Evolutionary conservation across 257 asterid species (phyloP).

Genomic region (Forsythia viridissima): DNA sequence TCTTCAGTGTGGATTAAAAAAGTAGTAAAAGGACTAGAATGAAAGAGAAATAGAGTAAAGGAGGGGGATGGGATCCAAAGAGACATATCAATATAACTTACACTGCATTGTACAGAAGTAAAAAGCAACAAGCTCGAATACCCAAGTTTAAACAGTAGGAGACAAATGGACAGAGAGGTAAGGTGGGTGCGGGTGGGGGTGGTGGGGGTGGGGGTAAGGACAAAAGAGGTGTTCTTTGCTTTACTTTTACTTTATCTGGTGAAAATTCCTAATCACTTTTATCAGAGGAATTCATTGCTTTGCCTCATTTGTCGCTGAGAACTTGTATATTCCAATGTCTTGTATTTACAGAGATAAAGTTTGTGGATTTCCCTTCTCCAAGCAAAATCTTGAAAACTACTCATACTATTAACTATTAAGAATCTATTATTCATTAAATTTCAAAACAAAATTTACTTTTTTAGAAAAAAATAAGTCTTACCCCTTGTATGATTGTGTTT

Average conservation of each 20-base stretch:
- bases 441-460: too few species aligned
- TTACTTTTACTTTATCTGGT: slow-evolving; percentile 32
- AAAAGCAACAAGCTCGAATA: slow-evolving; percentile 32
- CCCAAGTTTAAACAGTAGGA: slow-evolving; percentile 33
- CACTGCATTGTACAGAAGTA: slow-evolving; percentile 27
- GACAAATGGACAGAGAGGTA: slow-evolving; percentile 35
- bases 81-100: slow-evolving; percentile 24
- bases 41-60: background rate
- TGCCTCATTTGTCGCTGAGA: slow-evolving; percentile 30
- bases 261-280: slow-evolving; percentile 31
- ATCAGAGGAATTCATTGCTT: slow-evolving; percentile 27
- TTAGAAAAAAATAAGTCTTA: too few species aligned
- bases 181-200: slow-evolving; percentile 8
- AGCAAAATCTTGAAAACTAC: background rate
- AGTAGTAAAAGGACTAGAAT: slow-evolving; percentile 1
- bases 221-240: slow-evolving; percentile 19
- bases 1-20: slow-evolving; percentile 19
- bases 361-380: slow-evolving; percentile 27
- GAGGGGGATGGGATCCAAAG: slow-evolving; percentile 8
- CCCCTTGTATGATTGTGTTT: too few species aligned
- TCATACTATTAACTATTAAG: too few species aligned
- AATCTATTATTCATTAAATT: too few species aligned
- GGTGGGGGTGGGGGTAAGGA: background rate
- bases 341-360: slow-evolving; percentile 14
- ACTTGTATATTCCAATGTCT: slow-evolving; percentile 37